Base-by-base conservation (phyloP, 176 grass and related monocot genomes). In the Phyllostachys edulis region DNA sequence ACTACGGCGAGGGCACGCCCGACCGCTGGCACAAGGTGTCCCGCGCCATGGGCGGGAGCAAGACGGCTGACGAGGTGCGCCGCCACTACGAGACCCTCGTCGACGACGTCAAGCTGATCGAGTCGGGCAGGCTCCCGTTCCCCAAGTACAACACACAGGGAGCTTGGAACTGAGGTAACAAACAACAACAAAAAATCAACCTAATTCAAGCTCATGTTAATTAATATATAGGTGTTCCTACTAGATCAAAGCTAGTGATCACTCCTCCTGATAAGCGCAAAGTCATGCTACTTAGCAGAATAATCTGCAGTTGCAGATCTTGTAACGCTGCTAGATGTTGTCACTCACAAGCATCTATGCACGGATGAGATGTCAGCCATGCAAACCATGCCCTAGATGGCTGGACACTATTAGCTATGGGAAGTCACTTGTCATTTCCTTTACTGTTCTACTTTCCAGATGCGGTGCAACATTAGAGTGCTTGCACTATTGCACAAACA, bases 21-120 rank as follows among this genome's bases (percentile, higher is more conserved):
- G 93, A 98, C 69, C 93, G 89, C 64, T 98, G 93, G 93, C 85
- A 87, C 62, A 95, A 98, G 78, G 91, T 98, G 44, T 90, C 96
- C 9, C 89, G 87, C 2, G 89, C 89, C 71, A 86, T 98, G 74
- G 91, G 91, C 15, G 89, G 93, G 14, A 94, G 77, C 49, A 98
- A 80, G 89, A 90, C 96, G 1, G 91, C 88, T 0, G 96, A 94
- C 6, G 96, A 99, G 65, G 93, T 96, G 75, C 91, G 92, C 77
- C 81, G 86, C 18, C 91, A 92, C 17, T 96, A 86, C 51, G 91
- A 99, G 61, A 50, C 94, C 14, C 93, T 99, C 2, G 56, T 73
- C 5, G 84, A 91, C 1, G 96, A 99, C 65, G 3, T 94, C 52
- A 75, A 77, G 2, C 84, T 86, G 39, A 99, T 99, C 49, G 60